Evolutionary conservation across 805 yeast genomes (phyloP), one percentile per base, ranked within the genome.

Genomic region (Martiniozyma abietophila): DNA sequence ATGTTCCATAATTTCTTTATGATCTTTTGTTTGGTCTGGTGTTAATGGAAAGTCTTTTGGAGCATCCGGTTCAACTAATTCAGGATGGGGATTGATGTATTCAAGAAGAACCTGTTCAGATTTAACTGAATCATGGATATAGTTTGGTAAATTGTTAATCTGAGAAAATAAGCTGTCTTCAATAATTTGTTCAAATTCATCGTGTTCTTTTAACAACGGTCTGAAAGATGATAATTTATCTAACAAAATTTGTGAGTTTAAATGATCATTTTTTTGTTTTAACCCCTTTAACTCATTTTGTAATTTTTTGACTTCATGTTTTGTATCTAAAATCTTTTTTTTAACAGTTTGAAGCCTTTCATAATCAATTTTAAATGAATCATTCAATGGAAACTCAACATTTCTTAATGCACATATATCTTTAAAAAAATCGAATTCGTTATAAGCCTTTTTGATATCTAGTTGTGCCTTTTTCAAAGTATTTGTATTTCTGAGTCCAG

Each of bases 1-100:
- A n/a, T 59, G 54, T 16, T 67, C 73, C 43, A 83, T 86, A n/a
- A 92, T 80, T 4, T 51, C 58, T 30, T 77, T 72, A 53, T 92
- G 98, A 48, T 80, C 84, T 12, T 52, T 46, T 1, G 34, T 29
- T 2, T 36, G 27, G 24, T 36, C 18, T 3, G 56, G 38, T 0
- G 29, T 33, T 11, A 42, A 35, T 6, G 41, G 44, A 17, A 12
- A 44, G 32, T 51, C 52, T 1, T 41, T 35, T 10, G 37, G 32
- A 3, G 41, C 36, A 15, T 33, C 24, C 1, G 38, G 33, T 1
- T 27, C 18, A 0, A 27, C 19, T 2, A 52, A 34, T 11, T 48
- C 54, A 15, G 50, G 52, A 2, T 46, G 40, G 18, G 73, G 65
- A 40, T 80, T 76, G 22, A 82, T 56, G 55, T 70, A 70, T 19